Base-by-base conservation (phyloP, 2,329 filamentous ascomycete genomes). In the Microsporum audouinii region DNA sequence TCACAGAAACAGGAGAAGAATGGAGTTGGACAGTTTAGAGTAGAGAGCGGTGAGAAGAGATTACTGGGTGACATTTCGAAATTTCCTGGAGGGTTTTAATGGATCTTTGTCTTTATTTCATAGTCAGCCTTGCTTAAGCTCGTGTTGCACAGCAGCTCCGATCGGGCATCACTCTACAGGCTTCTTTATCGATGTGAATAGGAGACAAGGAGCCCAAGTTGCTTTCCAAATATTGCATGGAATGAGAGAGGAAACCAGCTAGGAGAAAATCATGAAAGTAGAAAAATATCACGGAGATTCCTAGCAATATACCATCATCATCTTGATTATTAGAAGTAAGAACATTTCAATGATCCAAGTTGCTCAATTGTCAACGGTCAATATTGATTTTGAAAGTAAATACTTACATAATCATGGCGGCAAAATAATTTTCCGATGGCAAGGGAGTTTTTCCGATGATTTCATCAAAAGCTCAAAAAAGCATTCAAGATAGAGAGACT, bases 131-230 rank as follows among this genome's bases (percentile, higher is more conserved):
- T 57, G 55, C 39, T 41, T 7, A 14, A 41, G 55, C 34, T 14
- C 34, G 17, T 12, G 55, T 57, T 27, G 36, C 55, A 57, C 55
- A 57, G 8, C 55, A 39, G 55, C 17, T 57, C 17, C 29, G 36
- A 43, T 57, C 55, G 39, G 55, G 36, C 55, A 43, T 57, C 39
- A 41, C 41, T 34, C 12, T 29, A 31, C 33, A 34, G 51, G 51
- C 51, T 36, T 55, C 51, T 34, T 34, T 55, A 55, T 34, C 12
- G 31, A 55, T 38, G 51, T 55, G 51, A 55, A 55, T 55, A 55
- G 10, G 29, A 10, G 23, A 47, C 43, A 23, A 14, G 43, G 14
- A 55, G 7, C 31, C 51, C 51, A 51, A 5, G 27, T 12, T 47
- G 51, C 36, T 17, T 31, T 55, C 14, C 36, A 55, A 55, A 17